phyloP scores from a whole-genome alignment of 768 basidiomycete genomes.

The Serendipita sp. region DNA sequence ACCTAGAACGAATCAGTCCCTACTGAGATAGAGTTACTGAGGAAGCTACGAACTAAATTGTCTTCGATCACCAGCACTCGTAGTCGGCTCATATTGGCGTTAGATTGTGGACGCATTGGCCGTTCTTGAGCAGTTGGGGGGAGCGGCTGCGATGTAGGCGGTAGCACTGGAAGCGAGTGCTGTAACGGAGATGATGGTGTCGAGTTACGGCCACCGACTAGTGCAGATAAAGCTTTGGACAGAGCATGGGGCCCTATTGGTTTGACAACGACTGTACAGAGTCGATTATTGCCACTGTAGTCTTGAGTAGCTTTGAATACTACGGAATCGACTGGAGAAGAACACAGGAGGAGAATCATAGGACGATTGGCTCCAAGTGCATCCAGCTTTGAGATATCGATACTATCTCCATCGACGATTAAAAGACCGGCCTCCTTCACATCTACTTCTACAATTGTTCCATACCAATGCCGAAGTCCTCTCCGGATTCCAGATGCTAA shows the following conservation, averaged over 20 bases:
- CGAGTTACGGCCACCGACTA: conserved; percentile 30
- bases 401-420: not conserved
- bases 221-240: conserved; percentile 27
- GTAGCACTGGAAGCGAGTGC: not conserved
- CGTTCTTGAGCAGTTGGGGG: conserved; percentile 21
- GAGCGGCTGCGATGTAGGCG: not conserved
- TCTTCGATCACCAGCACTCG: conserved; percentile 82
- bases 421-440: not conserved
- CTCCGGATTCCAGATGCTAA: not conserved
- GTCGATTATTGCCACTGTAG: not conserved
- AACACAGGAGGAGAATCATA: not conserved
- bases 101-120: not conserved
- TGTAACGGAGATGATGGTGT: not conserved
- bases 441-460: not conserved
- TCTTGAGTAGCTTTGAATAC: not conserved
- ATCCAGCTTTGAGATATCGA: not conserved
- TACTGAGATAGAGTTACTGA: conserved; percentile 7
- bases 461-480: not conserved
- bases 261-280: not conserved
- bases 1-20: conserved; percentile 31
- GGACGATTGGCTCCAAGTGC: not conserved
- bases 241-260: not conserved
- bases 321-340: not conserved
- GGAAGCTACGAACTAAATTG: conserved; percentile 27
- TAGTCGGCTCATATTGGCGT: conserved; percentile 20